Evolutionary conservation across 1,284 basidiomycete genomes (phyloP).

Genomic region (Sporisorium iseilematis-ciliati): DNA sequence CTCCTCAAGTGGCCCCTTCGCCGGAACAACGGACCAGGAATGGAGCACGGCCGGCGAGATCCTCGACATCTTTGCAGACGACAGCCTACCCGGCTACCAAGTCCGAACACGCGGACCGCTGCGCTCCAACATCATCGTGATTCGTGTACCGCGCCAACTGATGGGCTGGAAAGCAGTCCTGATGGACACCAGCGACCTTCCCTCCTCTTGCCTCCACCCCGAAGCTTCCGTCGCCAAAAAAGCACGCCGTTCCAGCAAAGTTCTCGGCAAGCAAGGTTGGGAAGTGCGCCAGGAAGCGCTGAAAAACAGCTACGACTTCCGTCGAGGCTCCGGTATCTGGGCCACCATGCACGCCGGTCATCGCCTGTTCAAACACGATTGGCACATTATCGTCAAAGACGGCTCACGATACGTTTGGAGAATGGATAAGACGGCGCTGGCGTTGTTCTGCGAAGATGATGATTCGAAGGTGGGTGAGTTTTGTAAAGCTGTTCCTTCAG

Average conservation of each 20-base stretch:
- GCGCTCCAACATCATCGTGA: not conserved
- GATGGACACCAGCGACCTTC: slow-evolving; percentile 19
- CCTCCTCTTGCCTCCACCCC: not conserved
- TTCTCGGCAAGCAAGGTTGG: slow-evolving; percentile 35
- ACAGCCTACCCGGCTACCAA: slow-evolving; percentile 32
- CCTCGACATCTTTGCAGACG: slow-evolving; percentile 33
- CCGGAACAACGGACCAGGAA: not conserved
- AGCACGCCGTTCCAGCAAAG: slow-evolving; percentile 26
- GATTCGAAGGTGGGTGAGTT: slow-evolving; percentile 38
- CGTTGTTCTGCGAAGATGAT: slow-evolving; percentile 27
- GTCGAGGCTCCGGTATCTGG: slow-evolving; percentile 35
- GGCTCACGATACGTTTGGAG: slow-evolving; percentile 32
- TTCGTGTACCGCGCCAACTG: slow-evolving; percentile 37
- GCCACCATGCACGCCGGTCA: slow-evolving; percentile 44
- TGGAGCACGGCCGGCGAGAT: slow-evolving; percentile 2
- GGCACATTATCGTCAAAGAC: slow-evolving; percentile 44
- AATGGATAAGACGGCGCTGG: slow-evolving; percentile 41
- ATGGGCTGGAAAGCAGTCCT: slow-evolving; percentile 50
- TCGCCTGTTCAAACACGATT: slow-evolving; percentile 46
- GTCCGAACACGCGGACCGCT: slow-evolving; percentile 10
- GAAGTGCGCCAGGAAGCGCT: slow-evolving; percentile 44
- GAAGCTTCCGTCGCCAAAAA: slow-evolving; percentile 4
- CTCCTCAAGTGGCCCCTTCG: not conserved
- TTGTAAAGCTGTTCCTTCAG: slow-evolving; percentile 21
- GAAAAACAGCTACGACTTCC: slow-evolving; percentile 47